Evolutionary conservation across 768 basidiomycete species (phyloP).

Genomic region (Lactifluus hygrophoroides): DNA sequence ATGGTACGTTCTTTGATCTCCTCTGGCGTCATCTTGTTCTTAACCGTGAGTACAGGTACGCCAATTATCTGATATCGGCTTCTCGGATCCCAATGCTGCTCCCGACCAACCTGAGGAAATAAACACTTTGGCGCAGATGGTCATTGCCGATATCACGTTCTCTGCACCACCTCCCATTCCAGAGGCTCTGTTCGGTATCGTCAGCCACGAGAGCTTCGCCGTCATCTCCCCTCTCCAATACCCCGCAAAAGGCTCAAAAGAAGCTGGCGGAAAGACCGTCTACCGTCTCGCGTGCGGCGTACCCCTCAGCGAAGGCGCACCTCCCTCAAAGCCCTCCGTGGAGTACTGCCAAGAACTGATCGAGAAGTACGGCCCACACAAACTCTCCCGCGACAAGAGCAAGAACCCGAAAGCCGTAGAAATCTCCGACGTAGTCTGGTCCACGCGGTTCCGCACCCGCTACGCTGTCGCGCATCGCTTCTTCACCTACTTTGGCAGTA

Average conservation of each 20-base stretch:
- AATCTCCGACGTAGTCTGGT: slow-evolving; percentile 35
- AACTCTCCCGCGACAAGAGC: slow-evolving; percentile 30
- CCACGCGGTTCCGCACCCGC: slow-evolving; percentile 40
- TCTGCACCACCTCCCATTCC: slow-evolving; percentile 23
- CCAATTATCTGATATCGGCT: slow-evolving; percentile 32
- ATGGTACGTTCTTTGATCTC: slow-evolving; percentile 26
- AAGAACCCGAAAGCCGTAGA: slow-evolving; percentile 28
- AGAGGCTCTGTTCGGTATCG: slow-evolving; percentile 23
- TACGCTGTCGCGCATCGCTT: slow-evolving; percentile 36
- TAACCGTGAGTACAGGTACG: slow-evolving; percentile 32
- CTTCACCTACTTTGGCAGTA: slow-evolving; percentile 28
- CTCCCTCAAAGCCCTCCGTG: slow-evolving; percentile 31
- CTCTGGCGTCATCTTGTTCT: background rate
- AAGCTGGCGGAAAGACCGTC: slow-evolving; percentile 18
- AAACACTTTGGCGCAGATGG: slow-evolving; percentile 32
- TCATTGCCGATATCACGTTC: slow-evolving; percentile 41
- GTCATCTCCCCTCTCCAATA: slow-evolving; percentile 32
- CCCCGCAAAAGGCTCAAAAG: slow-evolving; percentile 22
- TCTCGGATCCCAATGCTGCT: slow-evolving; percentile 35
- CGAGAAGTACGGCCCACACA: slow-evolving; percentile 32
- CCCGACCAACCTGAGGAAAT: slow-evolving; percentile 19
- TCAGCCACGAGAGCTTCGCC: slow-evolving; percentile 29
- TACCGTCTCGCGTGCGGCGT: slow-evolving; percentile 37
- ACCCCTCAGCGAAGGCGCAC: slow-evolving; percentile 28
- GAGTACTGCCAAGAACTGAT: slow-evolving; percentile 39